A percentile compares a stretch with the other conserved stretches of the same genome.
phyloP scores from a whole-genome alignment of 306 rosid species.

The Abrus pulchellus region DNA sequence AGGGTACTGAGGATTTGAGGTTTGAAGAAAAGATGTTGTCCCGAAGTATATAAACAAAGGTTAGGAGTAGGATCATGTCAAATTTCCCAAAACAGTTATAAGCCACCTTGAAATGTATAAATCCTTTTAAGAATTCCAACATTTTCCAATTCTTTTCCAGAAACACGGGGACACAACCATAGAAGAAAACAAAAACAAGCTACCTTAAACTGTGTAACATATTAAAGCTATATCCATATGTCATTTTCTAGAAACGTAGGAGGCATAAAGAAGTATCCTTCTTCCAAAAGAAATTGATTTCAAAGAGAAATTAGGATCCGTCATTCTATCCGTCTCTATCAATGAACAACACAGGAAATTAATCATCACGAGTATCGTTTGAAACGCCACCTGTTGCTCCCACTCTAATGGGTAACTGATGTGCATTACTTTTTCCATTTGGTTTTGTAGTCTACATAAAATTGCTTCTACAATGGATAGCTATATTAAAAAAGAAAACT shows the following conservation, averaged over 20 bases:
- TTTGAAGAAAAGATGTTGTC: background rate
- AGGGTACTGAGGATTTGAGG: too few relatives aligned
- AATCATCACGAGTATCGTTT: background rate
- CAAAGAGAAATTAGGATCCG: background rate
- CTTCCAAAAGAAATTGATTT: background rate
- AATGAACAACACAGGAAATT: slow-evolving; percentile 2
- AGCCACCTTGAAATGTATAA: background rate
- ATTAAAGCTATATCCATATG: background rate
- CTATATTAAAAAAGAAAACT: background rate
- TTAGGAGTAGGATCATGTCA: background rate
- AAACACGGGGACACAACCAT: background rate
- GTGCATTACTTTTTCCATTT: too few relatives aligned
- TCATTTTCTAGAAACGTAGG: slow-evolving; percentile 17
- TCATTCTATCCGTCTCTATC: background rate
- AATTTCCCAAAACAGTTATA: background rate
- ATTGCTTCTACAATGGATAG: slow-evolving; percentile 9
- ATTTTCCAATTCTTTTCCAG: slow-evolving; percentile 8
- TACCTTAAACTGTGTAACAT: slow-evolving; percentile 2
- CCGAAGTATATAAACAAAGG: background rate
- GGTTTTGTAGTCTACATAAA: background rate
- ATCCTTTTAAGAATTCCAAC: background rate
- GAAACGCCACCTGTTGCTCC: slow-evolving; percentile 1
- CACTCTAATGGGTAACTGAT: background rate
- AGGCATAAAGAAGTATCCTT: background rate
- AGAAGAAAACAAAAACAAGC: background rate